A percentile compares a stretch with the other conserved stretches of the same genome.
Conservation (phyloP, 2,329 filamentous ascomycete species). For the Aureobasidium sp. region DNA sequence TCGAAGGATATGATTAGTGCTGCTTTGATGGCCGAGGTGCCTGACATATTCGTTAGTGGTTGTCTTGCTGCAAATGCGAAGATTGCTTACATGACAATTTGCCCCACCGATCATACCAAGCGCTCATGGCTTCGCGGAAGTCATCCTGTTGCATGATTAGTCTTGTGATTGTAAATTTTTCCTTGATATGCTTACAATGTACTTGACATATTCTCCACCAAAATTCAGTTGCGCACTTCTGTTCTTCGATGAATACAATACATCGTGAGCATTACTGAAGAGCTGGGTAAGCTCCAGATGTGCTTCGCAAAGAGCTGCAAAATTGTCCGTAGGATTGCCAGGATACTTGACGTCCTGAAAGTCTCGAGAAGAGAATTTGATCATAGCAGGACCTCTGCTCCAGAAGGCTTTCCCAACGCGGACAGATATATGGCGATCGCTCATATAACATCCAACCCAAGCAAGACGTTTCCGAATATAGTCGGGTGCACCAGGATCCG, state of each 20-base stretch:
- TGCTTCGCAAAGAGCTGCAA: constrained; percentile 26
- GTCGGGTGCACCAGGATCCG: constrained; percentile 21
- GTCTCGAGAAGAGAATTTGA: constrained; percentile 23
- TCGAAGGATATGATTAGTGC: constrained; percentile 56
- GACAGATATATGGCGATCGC: constrained; percentile 26
- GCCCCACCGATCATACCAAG: constrained; percentile 26
- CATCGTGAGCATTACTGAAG: constrained; percentile 27
- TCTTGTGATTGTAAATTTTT: neutral
- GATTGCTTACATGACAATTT: constrained; percentile 17
- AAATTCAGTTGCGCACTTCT: constrained; percentile 25
- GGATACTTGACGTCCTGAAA: constrained; percentile 24
- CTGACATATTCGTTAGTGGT: constrained; percentile 24
- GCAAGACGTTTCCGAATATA: constrained; percentile 25
- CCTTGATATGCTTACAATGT: constrained; percentile 16
- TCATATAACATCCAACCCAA: constrained; percentile 27
- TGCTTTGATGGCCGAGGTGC: constrained; percentile 50
- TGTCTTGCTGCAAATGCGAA: neutral
- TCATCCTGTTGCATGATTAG: constrained; percentile 18
- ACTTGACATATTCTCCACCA: constrained; percentile 28
- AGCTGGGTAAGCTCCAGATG: constrained; percentile 27
- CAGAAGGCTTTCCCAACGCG: constrained; percentile 27
- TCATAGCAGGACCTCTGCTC: constrained; percentile 26
- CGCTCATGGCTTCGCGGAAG: constrained; percentile 23
- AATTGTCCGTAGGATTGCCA: constrained; percentile 21
- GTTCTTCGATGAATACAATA: constrained; percentile 26